Conservation (phyloP, 768 basidiomycete species). For the Suillus subluteus region DNA sequence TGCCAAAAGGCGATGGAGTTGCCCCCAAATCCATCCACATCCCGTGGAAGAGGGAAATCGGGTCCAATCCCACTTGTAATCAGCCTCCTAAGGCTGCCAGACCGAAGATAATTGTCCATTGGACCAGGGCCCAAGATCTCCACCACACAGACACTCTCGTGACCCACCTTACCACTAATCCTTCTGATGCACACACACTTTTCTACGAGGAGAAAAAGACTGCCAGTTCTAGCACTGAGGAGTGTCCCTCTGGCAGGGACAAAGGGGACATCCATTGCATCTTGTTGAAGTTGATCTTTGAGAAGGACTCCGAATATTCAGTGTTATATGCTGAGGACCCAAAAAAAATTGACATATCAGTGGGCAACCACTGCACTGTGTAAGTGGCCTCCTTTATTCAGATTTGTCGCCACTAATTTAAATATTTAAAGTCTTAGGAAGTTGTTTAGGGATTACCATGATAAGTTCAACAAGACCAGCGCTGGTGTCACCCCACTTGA, state of each 20-base stretch:
- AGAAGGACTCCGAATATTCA: not conserved
- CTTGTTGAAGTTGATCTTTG: not conserved
- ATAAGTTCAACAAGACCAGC: not conserved
- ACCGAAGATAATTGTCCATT: not conserved
- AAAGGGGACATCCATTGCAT: not conserved
- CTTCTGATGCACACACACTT: not conserved
- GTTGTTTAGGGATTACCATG: not conserved
- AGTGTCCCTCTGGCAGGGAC: not conserved
- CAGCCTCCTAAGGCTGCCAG: not conserved
- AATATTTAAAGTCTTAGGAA: not conserved
- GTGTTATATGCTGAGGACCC: not conserved
- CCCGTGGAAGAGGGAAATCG: not conserved
- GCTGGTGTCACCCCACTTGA: not conserved
- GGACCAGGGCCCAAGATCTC: not conserved
- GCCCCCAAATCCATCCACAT: not conserved
- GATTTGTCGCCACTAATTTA: not conserved
- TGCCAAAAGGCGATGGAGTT: not conserved
- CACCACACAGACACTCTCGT: not conserved
- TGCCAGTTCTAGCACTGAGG: not conserved
- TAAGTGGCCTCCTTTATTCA: not conserved
- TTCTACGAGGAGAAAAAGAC: not conserved
- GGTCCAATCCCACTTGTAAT: not conserved
- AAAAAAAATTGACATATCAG: not conserved
- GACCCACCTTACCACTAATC: not conserved
- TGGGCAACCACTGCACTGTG: not conserved